A percentile compares a stretch with the other conserved stretches of the same genome.
These are phyloP conservation scores for Thelonectria blattea DNA, from an alignment of 2,329 filamentous ascomycete species.

Conservation along the genomic window DNA sequence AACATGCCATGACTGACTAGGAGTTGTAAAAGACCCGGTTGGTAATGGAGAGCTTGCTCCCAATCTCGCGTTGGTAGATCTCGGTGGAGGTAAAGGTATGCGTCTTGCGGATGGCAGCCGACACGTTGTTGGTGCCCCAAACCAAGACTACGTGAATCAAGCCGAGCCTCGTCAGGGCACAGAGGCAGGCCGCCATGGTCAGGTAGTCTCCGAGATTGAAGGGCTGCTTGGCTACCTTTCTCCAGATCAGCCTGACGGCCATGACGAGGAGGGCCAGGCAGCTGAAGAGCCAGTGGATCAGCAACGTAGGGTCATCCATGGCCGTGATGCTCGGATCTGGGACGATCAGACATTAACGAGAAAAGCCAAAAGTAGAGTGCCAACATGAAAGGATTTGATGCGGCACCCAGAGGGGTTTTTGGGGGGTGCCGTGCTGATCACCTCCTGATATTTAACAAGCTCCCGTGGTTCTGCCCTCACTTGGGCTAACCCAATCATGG, in stretches of 20 bases:
- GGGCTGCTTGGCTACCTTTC: slow-evolving; percentile 13
- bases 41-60: slow-evolving; percentile 22
- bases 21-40: slow-evolving; percentile 27
- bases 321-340: not conserved
- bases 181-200: slow-evolving; percentile 21
- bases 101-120: slow-evolving; percentile 17
- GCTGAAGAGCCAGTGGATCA: slow-evolving; percentile 26
- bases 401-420: not conserved
- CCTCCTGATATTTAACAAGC: slow-evolving; percentile 7
- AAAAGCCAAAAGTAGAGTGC: not conserved
- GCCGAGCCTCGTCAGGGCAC: slow-evolving; percentile 20
- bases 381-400: not conserved
- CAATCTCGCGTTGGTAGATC: slow-evolving; percentile 16
- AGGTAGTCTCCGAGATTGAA: slow-evolving; percentile 23
- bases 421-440: not conserved
- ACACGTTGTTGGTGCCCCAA: slow-evolving; percentile 25
- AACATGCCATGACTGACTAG: slow-evolving; percentile 11
- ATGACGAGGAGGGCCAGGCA: slow-evolving; percentile 14
- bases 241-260: slow-evolving; percentile 9
- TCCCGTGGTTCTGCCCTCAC: not conserved
- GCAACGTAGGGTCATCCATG: slow-evolving; percentile 26
- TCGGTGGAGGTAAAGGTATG: slow-evolving; percentile 17
- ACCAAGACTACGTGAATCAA: slow-evolving; percentile 24
- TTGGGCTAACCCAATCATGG: not conserved
- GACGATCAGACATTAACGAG: not conserved